Conservation (phyloP, 2,329 filamentous ascomycete species). For the Claviceps paspali region DNA sequence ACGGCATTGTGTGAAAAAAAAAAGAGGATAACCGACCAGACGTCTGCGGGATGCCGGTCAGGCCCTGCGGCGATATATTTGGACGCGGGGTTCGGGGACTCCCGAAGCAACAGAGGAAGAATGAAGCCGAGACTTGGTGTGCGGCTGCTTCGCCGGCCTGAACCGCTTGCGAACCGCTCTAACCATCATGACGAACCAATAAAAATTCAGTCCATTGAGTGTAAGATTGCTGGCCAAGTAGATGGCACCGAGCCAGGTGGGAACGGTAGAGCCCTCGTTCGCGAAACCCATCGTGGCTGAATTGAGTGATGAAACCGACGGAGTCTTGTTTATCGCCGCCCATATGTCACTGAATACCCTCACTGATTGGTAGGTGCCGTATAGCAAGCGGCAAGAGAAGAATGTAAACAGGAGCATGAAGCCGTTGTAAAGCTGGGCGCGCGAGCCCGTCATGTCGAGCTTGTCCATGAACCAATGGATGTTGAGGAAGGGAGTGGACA, state of each 20-base stretch:
- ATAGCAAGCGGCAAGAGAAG: constrained; percentile 62
- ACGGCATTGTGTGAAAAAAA: no score
- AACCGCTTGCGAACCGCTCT: constrained; percentile 64
- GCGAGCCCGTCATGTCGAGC: constrained; percentile 61
- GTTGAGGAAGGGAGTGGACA: constrained; percentile 74
- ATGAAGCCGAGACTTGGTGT: constrained; percentile 16
- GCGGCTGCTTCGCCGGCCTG: constrained; percentile 27
- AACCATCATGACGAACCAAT: constrained; percentile 84
- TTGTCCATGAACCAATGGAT: constrained; percentile 91
- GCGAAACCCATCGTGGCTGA: constrained; percentile 27
- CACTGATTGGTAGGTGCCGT: constrained; percentile 58
- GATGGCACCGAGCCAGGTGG: constrained; percentile 51
- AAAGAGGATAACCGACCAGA: no score
- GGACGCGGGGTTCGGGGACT: constrained; percentile 6
- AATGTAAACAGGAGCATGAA: constrained; percentile 57
- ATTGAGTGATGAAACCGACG: constrained; percentile 14
- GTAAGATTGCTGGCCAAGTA: constrained; percentile 58
- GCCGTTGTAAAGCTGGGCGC: constrained; percentile 63
- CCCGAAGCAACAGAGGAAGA: constrained; percentile 16
- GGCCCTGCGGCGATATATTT: constrained; percentile 17
- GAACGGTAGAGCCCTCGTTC: constrained; percentile 35
- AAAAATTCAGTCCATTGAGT: constrained; percentile 64
- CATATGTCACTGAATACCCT: constrained; percentile 58
- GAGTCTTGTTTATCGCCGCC: constrained; percentile 28
- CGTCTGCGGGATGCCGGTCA: constrained; percentile 9